Conservation (phyloP, 1,284 basidiomycete species). For the Tetrapyrgos nigripes region DNA sequence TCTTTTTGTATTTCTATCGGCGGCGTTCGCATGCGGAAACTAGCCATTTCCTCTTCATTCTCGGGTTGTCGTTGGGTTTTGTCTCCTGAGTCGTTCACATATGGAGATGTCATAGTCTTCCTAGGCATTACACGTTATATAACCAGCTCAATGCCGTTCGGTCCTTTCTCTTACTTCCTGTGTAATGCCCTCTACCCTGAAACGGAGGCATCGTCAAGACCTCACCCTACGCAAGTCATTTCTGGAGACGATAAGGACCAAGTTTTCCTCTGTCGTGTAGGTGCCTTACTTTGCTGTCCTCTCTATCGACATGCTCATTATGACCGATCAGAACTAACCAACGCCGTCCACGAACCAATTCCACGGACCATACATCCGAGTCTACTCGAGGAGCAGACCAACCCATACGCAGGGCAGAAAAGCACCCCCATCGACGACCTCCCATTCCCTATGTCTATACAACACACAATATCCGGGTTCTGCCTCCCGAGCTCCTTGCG, state of each 20-base stretch:
- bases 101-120: conserved; percentile 1
- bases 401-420: not conserved
- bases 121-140: too few relatives aligned
- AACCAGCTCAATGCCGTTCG: too few relatives aligned
- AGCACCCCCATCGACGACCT: not conserved
- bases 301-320: not conserved
- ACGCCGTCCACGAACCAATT: not conserved
- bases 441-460: not conserved
- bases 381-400: not conserved
- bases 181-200: conserved; percentile 15
- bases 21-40: not conserved
- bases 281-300: not conserved
- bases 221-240: conserved; percentile 19
- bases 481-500: conserved; percentile 67
- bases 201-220: conserved; percentile 16
- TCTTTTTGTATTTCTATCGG: not conserved
- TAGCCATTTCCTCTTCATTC: not conserved
- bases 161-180: too few relatives aligned
- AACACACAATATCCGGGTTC: conserved; percentile 54
- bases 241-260: conserved; percentile 13
- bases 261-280: conserved; percentile 9
- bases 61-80: not conserved
- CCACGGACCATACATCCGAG: not conserved
- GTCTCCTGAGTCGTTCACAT: not conserved
- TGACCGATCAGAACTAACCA: not conserved